Conservation (phyloP, 106 monocot genomes). For the Xerophyta viscosa region DNA sequence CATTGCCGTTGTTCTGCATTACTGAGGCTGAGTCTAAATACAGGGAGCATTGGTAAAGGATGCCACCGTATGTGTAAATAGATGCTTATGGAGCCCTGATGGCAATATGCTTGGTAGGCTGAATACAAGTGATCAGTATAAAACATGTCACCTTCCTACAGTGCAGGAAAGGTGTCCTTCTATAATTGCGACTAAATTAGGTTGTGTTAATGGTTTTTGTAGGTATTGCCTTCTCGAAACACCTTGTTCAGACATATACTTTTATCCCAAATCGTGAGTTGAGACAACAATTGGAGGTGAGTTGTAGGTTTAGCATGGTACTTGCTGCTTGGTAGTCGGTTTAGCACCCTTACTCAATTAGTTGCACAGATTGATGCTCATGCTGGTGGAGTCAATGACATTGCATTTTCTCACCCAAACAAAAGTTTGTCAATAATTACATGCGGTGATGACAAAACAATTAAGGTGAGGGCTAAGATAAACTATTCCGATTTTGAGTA, state of each 20-base stretch:
- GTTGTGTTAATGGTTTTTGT: too few species aligned
- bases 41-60: constrained; percentile 88
- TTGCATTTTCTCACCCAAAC: constrained; percentile 91
- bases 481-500: too few species aligned
- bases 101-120: constrained; percentile 73
- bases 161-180: too few species aligned
- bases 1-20: background rate
- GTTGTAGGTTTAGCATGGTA: background rate
- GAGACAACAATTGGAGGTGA: constrained; percentile 75
- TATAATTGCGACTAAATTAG: too few species aligned
- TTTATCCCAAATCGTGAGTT: constrained; percentile 80
- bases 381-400: constrained; percentile 92
- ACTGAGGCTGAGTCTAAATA: background rate
- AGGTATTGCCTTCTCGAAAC: constrained; percentile 99
- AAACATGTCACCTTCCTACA: background rate
- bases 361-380: constrained; percentile 85
- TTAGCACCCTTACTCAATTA: background rate
- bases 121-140: background rate
- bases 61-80: constrained; percentile 81
- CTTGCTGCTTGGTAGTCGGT: background rate
- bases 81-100: constrained; percentile 98
- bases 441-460: constrained; percentile 78
- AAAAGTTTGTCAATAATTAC: constrained; percentile 75
- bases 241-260: constrained; percentile 82
- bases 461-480: constrained; percentile 29